These are phyloP conservation scores for Yamadazyma membranifaciens DNA, from an alignment of 1,139 yeast species.

Conservation along the genomic window DNA sequence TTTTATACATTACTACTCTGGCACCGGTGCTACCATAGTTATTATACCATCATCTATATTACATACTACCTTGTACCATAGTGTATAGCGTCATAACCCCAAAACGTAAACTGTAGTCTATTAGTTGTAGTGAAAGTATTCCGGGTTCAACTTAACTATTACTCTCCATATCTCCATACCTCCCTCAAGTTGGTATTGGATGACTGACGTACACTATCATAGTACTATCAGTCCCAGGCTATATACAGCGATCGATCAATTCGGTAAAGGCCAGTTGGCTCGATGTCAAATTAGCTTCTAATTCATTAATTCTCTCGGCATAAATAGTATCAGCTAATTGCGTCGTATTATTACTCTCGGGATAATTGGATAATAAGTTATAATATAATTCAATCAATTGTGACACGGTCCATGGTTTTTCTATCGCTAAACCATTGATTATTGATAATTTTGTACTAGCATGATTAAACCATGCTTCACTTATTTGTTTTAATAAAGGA, in stretches of 20 bases:
- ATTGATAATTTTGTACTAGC: conserved; percentile 20
- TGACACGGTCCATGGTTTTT: conserved; percentile 14
- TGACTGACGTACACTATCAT: too few relatives aligned
- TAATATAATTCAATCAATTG: conserved; percentile 19
- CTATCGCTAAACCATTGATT: conserved; percentile 14
- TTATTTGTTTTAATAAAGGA: conserved; percentile 15
- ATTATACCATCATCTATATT: too few relatives aligned
- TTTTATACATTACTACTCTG: too few relatives aligned
- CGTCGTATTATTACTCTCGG: conserved; percentile 21
- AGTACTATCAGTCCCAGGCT: too few relatives aligned
- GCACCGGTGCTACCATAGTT: too few relatives aligned
- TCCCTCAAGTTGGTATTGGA: too few relatives aligned
- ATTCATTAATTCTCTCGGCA: conserved; percentile 19
- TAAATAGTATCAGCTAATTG: conserved; percentile 27
- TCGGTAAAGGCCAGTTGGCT: conserved; percentile 14
- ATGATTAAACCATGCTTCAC: conserved; percentile 22
- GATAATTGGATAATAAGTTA: conserved; percentile 16
- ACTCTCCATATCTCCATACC: too few relatives aligned
- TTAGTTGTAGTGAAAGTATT: too few relatives aligned
- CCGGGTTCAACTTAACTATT: too few relatives aligned
- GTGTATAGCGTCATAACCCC: too few relatives aligned
- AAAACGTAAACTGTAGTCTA: too few relatives aligned
- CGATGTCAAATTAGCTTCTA: conserved; percentile 12
- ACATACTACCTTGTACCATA: too few relatives aligned
- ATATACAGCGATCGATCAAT: conserved; percentile 5